Base-by-base conservation (phyloP, 441 rosid genomes). In the Omphalea diandra region DNA sequence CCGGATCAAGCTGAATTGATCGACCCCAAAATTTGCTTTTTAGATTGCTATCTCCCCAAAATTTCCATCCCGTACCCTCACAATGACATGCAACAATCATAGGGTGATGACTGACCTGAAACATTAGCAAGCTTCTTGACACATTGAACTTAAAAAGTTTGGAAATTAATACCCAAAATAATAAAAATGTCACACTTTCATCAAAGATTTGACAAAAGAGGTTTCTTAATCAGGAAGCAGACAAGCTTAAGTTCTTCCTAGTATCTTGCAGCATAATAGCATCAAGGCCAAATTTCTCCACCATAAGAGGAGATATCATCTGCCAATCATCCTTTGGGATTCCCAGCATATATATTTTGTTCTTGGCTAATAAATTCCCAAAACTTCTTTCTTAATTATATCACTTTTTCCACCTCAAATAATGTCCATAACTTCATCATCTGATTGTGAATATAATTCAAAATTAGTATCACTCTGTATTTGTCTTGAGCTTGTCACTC, bases 11-110 rank as follows among this genome's bases (percentile, higher is more conserved):
- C 79, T 88, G 96, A 74, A 92, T 92, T 35, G 97, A 92, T 57
- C 97, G 89, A 56, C 97, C 97, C 96, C 97, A 90, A 74, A 92
- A 92, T 83, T 92, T 92, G 81, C 96, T 90, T 82, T 85, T 90
- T 62, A 92, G 75, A 79, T 88, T 90, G 84, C 94, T 90, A 62
- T 92, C 97, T 54, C 85, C 97, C 93, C 93, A 90, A 65, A 92
- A 92, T 76, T 84, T 92, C 97, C 97, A 92, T 47, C 96, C 97
- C n/a, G 82, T 83, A 35, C 97, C 97, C 71, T 92, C 90, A 82
- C 96, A 90, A 53, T 89, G 97, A 63, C 94, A 91, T 59, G 97
- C 97, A 64, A 91, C 88, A 75, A 91, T 70, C 92, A 88, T 91
- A 27, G 97, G 97, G 75, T 91, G 97, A 80, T 91, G 97, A 76